phyloP scores from a whole-genome alignment of 768 basidiomycete species.

The Lentinula lateritia region DNA sequence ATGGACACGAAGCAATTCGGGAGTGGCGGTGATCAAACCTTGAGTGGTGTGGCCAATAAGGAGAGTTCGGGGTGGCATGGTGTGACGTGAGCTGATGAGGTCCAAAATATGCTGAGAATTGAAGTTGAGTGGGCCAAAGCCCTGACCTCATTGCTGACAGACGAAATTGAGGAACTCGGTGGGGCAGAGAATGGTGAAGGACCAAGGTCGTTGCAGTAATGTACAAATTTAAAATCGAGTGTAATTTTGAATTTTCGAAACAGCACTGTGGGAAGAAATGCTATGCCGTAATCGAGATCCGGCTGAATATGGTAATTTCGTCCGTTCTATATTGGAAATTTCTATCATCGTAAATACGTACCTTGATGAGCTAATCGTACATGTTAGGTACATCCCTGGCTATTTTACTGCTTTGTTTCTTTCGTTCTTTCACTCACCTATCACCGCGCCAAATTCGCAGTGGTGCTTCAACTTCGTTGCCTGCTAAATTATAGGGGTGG shows the following conservation, averaged over 20 bases:
- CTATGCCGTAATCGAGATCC: too few relatives aligned
- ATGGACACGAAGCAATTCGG: neutral
- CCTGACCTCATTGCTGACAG: too few relatives aligned
- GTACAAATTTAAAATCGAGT: too few relatives aligned
- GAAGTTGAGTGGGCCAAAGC: too few relatives aligned
- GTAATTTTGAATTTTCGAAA: too few relatives aligned
- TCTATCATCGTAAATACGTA: neutral
- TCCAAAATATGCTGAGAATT: neutral
- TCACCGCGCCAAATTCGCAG: neutral
- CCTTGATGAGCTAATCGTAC: neutral
- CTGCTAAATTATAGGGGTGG: neutral
- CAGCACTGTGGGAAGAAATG: too few relatives aligned
- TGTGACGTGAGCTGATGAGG: neutral
- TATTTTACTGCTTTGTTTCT: neutral
- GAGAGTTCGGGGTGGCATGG: neutral
- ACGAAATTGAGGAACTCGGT: too few relatives aligned
- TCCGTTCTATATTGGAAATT: too few relatives aligned
- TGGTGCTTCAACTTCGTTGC: neutral
- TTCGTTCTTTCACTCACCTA: neutral
- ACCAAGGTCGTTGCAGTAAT: too few relatives aligned
- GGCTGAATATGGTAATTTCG: too few relatives aligned
- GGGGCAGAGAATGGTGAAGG: too few relatives aligned
- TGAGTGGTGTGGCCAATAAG: neutral
- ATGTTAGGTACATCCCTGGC: neutral
- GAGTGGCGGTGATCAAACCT: neutral